Evolutionary conservation across 345 rosid species (phyloP).

Genomic region (Garcia nutans): DNA sequence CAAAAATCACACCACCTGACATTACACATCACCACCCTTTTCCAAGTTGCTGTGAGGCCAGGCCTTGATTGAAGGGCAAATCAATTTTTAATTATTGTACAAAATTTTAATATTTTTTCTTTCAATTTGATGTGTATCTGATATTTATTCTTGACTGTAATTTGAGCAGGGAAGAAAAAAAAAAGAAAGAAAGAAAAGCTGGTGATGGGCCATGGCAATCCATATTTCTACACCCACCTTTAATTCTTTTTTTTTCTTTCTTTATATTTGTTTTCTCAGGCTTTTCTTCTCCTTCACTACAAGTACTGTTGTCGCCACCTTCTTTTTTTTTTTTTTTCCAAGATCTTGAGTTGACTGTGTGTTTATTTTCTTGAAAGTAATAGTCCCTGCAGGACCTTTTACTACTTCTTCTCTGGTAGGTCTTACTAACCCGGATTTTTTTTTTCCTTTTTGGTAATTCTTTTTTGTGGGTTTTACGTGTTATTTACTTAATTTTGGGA

Average conservation of each 20-base stretch:
- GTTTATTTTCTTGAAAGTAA: constrained; percentile 24
- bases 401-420: constrained; percentile 33
- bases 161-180: not conserved
- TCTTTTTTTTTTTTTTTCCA: constrained; percentile 19
- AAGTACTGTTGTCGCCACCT: constrained; percentile 17
- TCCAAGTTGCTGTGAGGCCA: constrained; percentile 12
- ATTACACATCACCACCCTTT: not conserved
- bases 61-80: constrained; percentile 19
- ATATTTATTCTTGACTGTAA: not conserved
- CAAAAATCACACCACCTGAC: not conserved
- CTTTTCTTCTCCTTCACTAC: constrained; percentile 54
- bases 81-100: not conserved
- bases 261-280: not conserved
- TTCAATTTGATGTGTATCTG: not conserved
- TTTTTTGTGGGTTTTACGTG: not conserved
- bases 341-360: constrained; percentile 20
- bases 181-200: constrained; percentile 9
- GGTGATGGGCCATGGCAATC: constrained; percentile 42
- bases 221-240: constrained; percentile 37
- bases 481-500: constrained; percentile 17
- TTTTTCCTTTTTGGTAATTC: not conserved
- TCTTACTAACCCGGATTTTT: constrained; percentile 14
- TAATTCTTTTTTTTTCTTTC: constrained; percentile 19
- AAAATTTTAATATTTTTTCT: too few relatives aligned
- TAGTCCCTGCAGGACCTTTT: constrained; percentile 4